Conservation (phyloP, 768 basidiomycete genomes). For the Steccherinum ochraceum region DNA sequence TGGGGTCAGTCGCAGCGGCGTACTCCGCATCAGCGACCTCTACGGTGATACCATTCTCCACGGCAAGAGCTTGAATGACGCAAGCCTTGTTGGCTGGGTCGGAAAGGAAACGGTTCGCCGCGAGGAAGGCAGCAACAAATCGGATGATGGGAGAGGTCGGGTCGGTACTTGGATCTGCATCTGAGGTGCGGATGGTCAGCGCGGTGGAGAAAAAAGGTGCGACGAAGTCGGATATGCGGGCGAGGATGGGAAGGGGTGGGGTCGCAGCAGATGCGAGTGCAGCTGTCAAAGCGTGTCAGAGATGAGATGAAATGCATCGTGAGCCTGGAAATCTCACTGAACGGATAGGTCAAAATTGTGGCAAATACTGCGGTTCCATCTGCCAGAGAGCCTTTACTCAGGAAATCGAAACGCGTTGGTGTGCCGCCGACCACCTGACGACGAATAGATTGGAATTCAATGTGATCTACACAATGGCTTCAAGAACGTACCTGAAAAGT, state of each 20-base stretch:
- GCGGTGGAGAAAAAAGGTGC: conserved; percentile 4
- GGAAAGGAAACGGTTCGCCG: conserved; percentile 4
- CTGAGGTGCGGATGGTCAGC: background rate
- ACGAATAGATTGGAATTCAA: background rate
- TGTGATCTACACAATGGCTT: background rate
- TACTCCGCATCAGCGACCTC: background rate
- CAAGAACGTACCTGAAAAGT: background rate
- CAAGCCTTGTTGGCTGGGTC: background rate
- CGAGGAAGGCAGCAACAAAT: conserved; percentile 1
- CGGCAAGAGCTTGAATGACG: conserved; percentile 2
- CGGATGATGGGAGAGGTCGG: conserved; percentile 2
- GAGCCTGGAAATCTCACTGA: background rate
- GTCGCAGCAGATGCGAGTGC: background rate
- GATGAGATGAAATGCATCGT: background rate
- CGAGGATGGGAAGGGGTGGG: conserved; percentile 4
- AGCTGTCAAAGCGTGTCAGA: too few relatives aligned
- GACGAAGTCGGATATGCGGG: conserved; percentile 5
- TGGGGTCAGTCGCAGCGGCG: background rate
- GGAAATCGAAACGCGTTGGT: background rate
- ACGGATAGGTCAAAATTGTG: conserved; percentile 6
- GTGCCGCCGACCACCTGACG: background rate
- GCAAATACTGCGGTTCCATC: conserved; percentile 4
- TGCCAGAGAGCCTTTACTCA: background rate
- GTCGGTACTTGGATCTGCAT: background rate
- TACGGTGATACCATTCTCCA: background rate